Evolutionary conservation across 352 stramenopile species (phyloP), one percentile per base, ranked within the genome.

Genomic region (Phytophthora pluvialis): DNA sequence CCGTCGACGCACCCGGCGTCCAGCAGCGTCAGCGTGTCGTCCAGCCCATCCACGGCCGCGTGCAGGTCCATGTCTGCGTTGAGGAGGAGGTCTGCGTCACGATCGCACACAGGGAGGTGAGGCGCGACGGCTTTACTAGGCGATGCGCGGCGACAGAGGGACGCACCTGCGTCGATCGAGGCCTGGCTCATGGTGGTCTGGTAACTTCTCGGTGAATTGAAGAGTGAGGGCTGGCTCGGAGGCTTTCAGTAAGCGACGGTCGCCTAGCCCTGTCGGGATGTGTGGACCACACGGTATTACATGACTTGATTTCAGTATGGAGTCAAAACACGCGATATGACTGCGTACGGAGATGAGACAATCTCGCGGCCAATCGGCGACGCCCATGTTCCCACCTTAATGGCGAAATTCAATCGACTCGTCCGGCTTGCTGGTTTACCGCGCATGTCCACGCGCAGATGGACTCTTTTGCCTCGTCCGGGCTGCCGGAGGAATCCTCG

Each of bases 21-120:
- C 35, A 74, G 29, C 16, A 74, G 54, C 32, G 66, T 49, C 43
- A 74, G 18, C 12, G 42, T 44, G 36, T 71, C 66, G n/a, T 74
- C 66, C 48, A 66, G 16, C 15, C 45, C 66, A 33, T 70, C 54
- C 48, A 72, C 47, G 1, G 60, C 5, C 35, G 40, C 29, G 28
- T 56, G 51, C 12, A 73, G 53, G 25, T 70, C 53, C 66, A 73
- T 45, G 53, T 70, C 61, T 28, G 39, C 46, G 44, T 47, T 63
- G 1, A 72, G 32, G 8, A 67, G 43, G 31, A 74, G 60, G 18
- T 74, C 66, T 70, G 46, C 6, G 12, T n/a, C 21, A 18, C 25
- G 16, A 51, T 38, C 5, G 48, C 32, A 44, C 1, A 9, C 6
- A 26, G 21, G 10, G 25, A 43, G 35, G 9, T 54, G 33, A 53